Conservation (phyloP, 2,329 filamentous ascomycete genomes). For the Diplodia mutila region DNA sequence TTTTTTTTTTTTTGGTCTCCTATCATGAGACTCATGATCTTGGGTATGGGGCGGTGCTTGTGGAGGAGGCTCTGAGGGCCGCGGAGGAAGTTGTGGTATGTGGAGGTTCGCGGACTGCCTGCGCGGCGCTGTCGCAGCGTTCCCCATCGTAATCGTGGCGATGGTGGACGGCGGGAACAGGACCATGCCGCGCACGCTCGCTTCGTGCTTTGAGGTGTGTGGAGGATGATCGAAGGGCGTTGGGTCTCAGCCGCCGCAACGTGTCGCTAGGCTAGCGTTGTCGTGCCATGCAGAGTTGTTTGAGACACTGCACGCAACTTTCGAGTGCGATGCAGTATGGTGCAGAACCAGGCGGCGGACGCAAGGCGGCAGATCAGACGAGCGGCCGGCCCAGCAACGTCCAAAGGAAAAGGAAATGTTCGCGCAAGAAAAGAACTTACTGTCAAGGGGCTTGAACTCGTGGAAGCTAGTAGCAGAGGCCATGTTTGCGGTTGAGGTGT, state of each 20-base stretch:
- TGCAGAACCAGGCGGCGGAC: neutral
- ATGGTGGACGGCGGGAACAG: neutral
- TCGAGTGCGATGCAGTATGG: neutral
- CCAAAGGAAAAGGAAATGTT: neutral
- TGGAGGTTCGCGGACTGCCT: neutral
- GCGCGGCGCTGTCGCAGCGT: too few relatives aligned
- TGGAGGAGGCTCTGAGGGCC: neutral
- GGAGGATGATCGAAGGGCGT: neutral
- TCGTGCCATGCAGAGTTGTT: neutral
- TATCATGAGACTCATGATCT: too few relatives aligned
- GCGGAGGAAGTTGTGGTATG: neutral
- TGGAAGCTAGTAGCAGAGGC: constrained; percentile 73
- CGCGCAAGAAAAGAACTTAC: constrained; percentile 54
- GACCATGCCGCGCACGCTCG: neutral
- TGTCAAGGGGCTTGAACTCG: constrained; percentile 83
- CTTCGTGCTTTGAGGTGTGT: neutral
- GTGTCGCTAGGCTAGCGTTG: neutral
- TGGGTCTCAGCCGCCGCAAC: neutral
- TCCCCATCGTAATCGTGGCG: neutral
- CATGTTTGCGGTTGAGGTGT: constrained; percentile 53
- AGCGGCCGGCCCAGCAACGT: neutral
- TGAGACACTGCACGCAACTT: constrained; percentile 10
- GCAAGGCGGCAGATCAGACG: neutral
- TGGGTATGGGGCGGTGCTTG: neutral
- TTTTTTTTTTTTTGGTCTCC: neutral